A percentile compares a stretch with the other conserved stretches of the same genome.
Evolutionary conservation across 306 rosid genomes (phyloP).

Genomic region (Ormosia emarginata): DNA sequence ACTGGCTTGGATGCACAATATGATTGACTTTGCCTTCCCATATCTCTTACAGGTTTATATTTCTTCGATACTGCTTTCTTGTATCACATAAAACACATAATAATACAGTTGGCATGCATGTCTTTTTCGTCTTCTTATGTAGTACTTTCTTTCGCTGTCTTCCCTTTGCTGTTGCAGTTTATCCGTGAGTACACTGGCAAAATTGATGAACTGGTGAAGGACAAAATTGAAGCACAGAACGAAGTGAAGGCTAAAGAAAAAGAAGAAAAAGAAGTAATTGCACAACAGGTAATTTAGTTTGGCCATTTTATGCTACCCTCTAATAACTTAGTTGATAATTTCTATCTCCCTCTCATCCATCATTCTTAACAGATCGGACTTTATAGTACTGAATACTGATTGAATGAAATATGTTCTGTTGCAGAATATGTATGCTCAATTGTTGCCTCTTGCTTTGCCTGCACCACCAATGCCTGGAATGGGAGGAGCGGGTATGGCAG

Average conservation of each 20-base stretch:
- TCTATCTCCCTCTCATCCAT: neutral
- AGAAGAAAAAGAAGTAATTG: slow-evolving; percentile 88
- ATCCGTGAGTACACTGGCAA: slow-evolving; percentile 96
- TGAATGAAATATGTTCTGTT: slow-evolving; percentile 21
- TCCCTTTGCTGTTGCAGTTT: slow-evolving; percentile 48
- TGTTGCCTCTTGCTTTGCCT: slow-evolving; percentile 96
- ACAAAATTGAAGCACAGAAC: slow-evolving; percentile 72
- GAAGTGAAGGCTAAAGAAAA: slow-evolving; percentile 78
- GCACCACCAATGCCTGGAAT: slow-evolving; percentile 97
- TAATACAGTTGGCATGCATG: neutral
- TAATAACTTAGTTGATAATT: neutral
- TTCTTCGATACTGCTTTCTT: slow-evolving; percentile 5
- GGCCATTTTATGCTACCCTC: neutral
- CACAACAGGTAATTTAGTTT: slow-evolving; percentile 74
- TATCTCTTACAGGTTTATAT: slow-evolving; percentile 76
- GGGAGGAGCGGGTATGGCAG: slow-evolving; percentile 35
- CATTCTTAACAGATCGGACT: neutral
- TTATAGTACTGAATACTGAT: neutral
- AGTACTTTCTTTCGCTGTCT: neutral
- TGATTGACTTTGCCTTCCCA: slow-evolving; percentile 93
- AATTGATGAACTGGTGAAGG: slow-evolving; percentile 90
- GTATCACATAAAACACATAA: neutral
- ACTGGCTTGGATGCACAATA: slow-evolving; percentile 95
- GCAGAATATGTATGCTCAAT: slow-evolving; percentile 98
- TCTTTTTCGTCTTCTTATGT: slow-evolving; percentile 18